Percentiles rank a stretch among this genome's conserved stretches.
Evolutionary conservation across 2,329 filamentous ascomycete genomes (phyloP).

Genomic region (Aspergillus oerlinghausenensis): DNA sequence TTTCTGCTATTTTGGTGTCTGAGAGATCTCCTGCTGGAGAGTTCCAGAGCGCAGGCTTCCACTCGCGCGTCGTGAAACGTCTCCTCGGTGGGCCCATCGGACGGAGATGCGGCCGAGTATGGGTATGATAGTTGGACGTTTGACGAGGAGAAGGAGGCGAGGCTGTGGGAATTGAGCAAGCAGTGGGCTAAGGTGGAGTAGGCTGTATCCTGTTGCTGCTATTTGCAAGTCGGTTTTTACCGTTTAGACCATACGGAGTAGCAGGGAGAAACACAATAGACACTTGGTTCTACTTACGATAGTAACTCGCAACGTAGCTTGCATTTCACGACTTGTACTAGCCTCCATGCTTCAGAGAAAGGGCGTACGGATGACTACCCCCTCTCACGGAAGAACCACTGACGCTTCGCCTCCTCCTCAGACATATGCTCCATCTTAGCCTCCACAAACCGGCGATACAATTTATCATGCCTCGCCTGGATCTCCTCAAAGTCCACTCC

Average conservation of each 20-base stretch:
- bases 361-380: background rate
- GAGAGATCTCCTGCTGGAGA: conserved; percentile 23
- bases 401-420: conserved; percentile 10
- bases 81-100: conserved; percentile 43
- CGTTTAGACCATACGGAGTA: no score
- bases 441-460: conserved; percentile 11
- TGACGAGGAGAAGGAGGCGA: conserved; percentile 6
- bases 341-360: no score
- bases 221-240: no score
- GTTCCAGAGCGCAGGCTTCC: conserved; percentile 29
- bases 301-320: no score
- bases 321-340: no score
- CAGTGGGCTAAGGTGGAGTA: background rate
- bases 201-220: no score
- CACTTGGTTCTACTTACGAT: no score
- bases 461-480: conserved; percentile 6
- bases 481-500: conserved; percentile 12
- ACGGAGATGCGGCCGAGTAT: background rate
- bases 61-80: conserved; percentile 48
- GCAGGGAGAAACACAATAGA: no score
- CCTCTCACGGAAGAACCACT: conserved; percentile 13
- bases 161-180: conserved; percentile 3
- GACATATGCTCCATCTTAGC: conserved; percentile 6
- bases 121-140: conserved; percentile 13
- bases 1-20: conserved; percentile 53